These are phyloP conservation scores for Globisporangium radiosum DNA, from an alignment of 352 stramenopile species.

Conservation along the genomic window DNA sequence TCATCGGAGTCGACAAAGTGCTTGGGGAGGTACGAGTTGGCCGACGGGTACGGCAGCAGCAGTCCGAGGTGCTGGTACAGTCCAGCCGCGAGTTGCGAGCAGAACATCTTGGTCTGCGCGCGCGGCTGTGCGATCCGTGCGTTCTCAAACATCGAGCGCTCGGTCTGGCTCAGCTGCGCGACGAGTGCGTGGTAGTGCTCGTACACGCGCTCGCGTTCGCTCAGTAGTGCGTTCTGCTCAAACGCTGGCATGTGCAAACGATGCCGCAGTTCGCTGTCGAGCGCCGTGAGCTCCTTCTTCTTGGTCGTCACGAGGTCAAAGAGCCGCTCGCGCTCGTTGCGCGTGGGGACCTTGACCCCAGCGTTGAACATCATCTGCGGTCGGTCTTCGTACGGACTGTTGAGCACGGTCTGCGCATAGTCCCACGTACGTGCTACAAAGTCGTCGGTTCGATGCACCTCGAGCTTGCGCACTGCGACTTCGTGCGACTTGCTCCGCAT, in stretches of 20 bases:
- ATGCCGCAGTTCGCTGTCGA: conserved; percentile 62
- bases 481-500: conserved; percentile 64
- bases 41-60: conserved; percentile 72
- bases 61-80: conserved; percentile 79
- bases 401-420: conserved; percentile 52
- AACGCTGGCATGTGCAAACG: conserved; percentile 66
- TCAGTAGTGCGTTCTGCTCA: conserved; percentile 60
- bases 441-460: conserved; percentile 53
- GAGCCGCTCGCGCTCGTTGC: conserved; percentile 62
- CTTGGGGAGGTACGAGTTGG: conserved; percentile 85
- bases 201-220: conserved; percentile 39
- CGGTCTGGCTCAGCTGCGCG: conserved; percentile 43
- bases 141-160: conserved; percentile 82
- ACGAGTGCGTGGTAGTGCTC: conserved; percentile 55
- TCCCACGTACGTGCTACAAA: conserved; percentile 48
- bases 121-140: conserved; percentile 36
- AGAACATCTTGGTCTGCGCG: conserved; percentile 64
- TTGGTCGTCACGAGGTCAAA: conserved; percentile 58
- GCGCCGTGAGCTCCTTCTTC: conserved; percentile 55
- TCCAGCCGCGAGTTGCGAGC: conserved; percentile 70
- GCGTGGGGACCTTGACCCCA: conserved; percentile 55
- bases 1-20: conserved; percentile 61
- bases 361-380: conserved; percentile 73
- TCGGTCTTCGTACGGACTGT: conserved; percentile 78
- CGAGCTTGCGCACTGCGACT: conserved; percentile 64